Percentiles rank a stretch among this genome's conserved stretches.
These are phyloP conservation scores for Sarcomyxa edulis DNA, from an alignment of 768 basidiomycete species.

Conservation along the genomic window DNA sequence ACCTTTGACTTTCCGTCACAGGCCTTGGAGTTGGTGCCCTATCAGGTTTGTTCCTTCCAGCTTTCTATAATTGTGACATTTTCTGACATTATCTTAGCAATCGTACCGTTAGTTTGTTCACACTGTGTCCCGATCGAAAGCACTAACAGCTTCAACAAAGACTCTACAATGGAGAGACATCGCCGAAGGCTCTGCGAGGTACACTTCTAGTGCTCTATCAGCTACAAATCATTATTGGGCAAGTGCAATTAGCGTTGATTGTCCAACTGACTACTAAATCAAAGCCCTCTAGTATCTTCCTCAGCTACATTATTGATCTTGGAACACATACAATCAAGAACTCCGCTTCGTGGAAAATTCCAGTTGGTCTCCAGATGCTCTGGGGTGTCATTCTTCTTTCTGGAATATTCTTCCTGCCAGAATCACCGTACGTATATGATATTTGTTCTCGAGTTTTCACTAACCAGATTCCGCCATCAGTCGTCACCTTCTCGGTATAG, in stretches of 20 bases:
- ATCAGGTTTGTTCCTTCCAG: no score
- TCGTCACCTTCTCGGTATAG: constrained; percentile 64
- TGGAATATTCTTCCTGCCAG: constrained; percentile 72
- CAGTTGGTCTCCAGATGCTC: constrained; percentile 68
- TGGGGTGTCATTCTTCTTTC: constrained; percentile 65
- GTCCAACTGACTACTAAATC: background rate
- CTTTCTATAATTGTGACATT: background rate
- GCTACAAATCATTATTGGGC: constrained; percentile 73
- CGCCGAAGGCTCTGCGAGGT: constrained; percentile 71
- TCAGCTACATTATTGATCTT: constrained; percentile 68
- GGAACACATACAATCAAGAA: constrained; percentile 50
- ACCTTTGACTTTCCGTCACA: no score
- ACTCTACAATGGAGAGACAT: constrained; percentile 77
- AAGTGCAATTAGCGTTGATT: constrained; percentile 10
- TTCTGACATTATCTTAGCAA: constrained; percentile 32
- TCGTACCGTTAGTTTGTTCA: constrained; percentile 39
- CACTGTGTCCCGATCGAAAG: background rate
- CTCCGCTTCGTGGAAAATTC: constrained; percentile 69
- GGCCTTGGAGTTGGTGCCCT: background rate
- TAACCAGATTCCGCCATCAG: constrained; percentile 21
- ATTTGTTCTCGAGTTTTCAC: background rate
- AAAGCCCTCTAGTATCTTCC: constrained; percentile 47
- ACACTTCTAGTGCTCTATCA: constrained; percentile 70
- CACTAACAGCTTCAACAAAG: constrained; percentile 19
- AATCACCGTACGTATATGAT: constrained; percentile 57